Base-by-base conservation (phyloP, 441 rosid genomes). In the Iberis amara region DNA sequence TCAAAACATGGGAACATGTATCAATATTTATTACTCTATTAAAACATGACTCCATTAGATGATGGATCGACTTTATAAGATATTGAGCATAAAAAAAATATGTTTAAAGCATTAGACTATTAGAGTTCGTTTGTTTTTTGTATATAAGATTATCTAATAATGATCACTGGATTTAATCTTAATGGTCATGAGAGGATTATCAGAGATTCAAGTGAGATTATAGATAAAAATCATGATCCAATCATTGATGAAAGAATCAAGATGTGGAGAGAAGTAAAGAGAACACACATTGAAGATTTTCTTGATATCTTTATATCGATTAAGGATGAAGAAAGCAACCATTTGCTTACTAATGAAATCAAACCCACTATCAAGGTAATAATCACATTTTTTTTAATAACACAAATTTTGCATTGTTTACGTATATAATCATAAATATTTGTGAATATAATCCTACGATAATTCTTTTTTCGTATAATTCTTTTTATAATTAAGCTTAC, bases 71-170 rank as follows among this genome's bases (percentile, higher is more conserved):
- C 21, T 18, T 18, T 11, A 0, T 70, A 66, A 11, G 85, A 83
- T 32, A 54, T 58, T 7, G 81, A 83, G 40, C 84, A 18, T 18
- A 18, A 1, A 59, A 68, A n/a, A 27, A 76, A 85, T 4, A 14
- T 75, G 31, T 80, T 83, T 35, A 59, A 45, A 1, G 55, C 52
- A 15, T 51, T 78, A n/a, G n/a, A n/a, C n/a, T n/a, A n/a, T n/a
- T n/a, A 3, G 37, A 52, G 13, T 65, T 69, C 52, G 0, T 68
- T 64, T 7, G 27, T 75, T 0, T 80, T 78, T 45, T 61, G 70
- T 11, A 24, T 79, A 10, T 78, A 79, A 0, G 85, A 80, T 41
- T 80, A 64, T 37, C 31, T 80, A 38, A n/a, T n/a, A 18, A 18
- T 18, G 21, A 1, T 18, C 21, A 18, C 21, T 18, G 21, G 21